Percentiles rank a stretch among this genome's conserved stretches.
These are phyloP conservation scores for Podospora comata DNA, from an alignment of 495 filamentous ascomycete species.

Conservation along the genomic window DNA sequence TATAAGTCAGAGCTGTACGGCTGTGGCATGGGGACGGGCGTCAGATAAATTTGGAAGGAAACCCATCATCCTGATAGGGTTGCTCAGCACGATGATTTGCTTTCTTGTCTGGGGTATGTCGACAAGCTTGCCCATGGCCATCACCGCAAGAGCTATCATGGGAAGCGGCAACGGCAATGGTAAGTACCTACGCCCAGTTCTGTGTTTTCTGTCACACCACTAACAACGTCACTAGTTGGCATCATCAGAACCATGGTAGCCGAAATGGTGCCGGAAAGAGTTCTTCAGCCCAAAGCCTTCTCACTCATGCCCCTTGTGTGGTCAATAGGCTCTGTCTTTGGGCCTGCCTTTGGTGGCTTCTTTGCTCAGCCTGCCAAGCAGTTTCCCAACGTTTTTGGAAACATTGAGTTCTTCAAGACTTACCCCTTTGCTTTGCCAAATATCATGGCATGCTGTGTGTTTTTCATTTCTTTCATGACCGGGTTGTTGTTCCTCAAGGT, in stretches of 20 bases:
- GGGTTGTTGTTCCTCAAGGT: slow-evolving; percentile 67
- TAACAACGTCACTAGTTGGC: slow-evolving; percentile 43
- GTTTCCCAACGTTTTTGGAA: slow-evolving; percentile 62
- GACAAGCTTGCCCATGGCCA: slow-evolving; percentile 65
- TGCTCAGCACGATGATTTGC: slow-evolving; percentile 68
- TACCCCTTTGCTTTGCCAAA: slow-evolving; percentile 86
- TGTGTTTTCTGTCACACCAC: no score
- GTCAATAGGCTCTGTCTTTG: slow-evolving; percentile 82
- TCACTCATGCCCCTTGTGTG: slow-evolving; percentile 81
- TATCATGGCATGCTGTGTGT: slow-evolving; percentile 66
- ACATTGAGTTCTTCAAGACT: slow-evolving; percentile 60
- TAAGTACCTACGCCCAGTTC: slow-evolving; percentile 24
- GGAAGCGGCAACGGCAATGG: slow-evolving; percentile 66
- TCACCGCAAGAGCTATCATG: slow-evolving; percentile 62
- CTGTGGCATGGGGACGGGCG: slow-evolving; percentile 73
- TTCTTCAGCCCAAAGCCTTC: slow-evolving; percentile 78
- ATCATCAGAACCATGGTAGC: slow-evolving; percentile 69
- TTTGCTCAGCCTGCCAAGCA: slow-evolving; percentile 76
- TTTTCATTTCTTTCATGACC: slow-evolving; percentile 66
- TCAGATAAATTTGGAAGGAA: slow-evolving; percentile 75
- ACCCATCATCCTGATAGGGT: slow-evolving; percentile 65
- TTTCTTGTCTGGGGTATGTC: slow-evolving; percentile 78
- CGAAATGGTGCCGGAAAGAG: slow-evolving; percentile 75
- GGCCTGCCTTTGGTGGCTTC: slow-evolving; percentile 81
- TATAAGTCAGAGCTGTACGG: slow-evolving; percentile 67